Evolutionary conservation across 2,329 filamentous ascomycete genomes (phyloP), one percentile per base, ranked within the genome.

Genomic region (Amauroascus verrucosus): DNA sequence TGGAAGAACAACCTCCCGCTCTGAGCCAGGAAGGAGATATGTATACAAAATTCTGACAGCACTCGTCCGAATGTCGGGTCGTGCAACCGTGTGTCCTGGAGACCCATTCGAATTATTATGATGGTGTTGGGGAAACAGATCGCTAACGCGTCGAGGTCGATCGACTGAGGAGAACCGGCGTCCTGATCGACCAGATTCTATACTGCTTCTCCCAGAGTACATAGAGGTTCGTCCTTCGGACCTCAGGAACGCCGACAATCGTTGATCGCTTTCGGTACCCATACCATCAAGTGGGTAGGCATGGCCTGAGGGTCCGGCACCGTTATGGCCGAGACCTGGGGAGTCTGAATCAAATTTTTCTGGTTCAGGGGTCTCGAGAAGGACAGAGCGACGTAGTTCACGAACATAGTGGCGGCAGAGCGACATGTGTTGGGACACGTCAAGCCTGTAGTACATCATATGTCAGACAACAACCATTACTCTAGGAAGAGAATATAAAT

Each of bases 41-140:
- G 91, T 97, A 72, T 96, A 98, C n/a, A 98, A 79, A 48, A 98
- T 96, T 77, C 95, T 96, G 73, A 97, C 93, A 0, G 94, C 94
- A 2, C 88, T 95, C 8, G 89, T 86, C 54, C 89, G 82, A 61
- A 98, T 89, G 64, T 98, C 93, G 58, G 88, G 82, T 58, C 93
- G 80, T n/a, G 85, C 81, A 41, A 96, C 88, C 0, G 84, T 86
- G 65, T 94, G 86, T 2, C 82, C 81, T 0, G 88, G 88, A 11
- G 89, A 95, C 18, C 48, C 32, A 26, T 82, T 32, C 82, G 69
- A 49, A 30, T 54, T 54, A 43, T 47, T 51, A 28, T 53, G 44
- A 44, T 82, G 79, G 48, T 77, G 76, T 1, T 80, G 77, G 14
- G 77, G 82, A 66, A 78, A 82, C 71, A 85, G 75, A 68, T 78